phyloP scores from a whole-genome alignment of 2,329 filamentous ascomycete genomes.

The Botrytis galanthina region DNA sequence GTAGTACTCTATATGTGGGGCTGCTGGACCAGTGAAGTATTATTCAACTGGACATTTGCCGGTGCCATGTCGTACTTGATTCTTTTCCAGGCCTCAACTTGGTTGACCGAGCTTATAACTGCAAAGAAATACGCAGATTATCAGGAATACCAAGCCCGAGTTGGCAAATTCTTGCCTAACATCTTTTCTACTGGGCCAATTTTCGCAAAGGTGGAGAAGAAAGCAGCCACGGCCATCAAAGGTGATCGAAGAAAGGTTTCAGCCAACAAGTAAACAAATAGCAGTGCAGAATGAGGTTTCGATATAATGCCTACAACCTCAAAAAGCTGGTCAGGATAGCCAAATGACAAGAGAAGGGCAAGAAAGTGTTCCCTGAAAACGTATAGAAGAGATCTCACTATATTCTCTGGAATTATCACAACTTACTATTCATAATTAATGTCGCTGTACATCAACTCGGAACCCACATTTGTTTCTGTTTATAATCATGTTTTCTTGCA shows the following conservation, averaged over 20 bases:
- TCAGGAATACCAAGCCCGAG: conserved; percentile 73
- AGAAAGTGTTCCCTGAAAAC: neutral
- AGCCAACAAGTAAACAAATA: conserved; percentile 1
- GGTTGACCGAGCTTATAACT: conserved; percentile 80
- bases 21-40: conserved; percentile 67
- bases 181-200: conserved; percentile 20
- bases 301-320: neutral
- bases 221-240: neutral
- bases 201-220: conserved; percentile 9
- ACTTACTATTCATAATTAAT: neutral
- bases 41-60: conserved; percentile 74
- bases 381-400: neutral
- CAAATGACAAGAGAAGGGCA: neutral
- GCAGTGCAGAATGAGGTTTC: neutral
- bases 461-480: neutral
- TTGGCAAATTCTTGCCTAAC: conserved; percentile 77
- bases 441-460: neutral
- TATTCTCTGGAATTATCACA: neutral
- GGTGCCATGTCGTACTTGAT: conserved; percentile 69
- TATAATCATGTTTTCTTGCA: neutral
- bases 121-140: conserved; percentile 86
- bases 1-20: conserved; percentile 84
- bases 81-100: conserved; percentile 87
- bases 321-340: neutral
- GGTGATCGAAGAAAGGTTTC: neutral